A percentile compares a stretch with the other conserved stretches of the same genome.
phyloP scores from a whole-genome alignment of 129 eudicot species.

The Ambrosia artemisiifolia region DNA sequence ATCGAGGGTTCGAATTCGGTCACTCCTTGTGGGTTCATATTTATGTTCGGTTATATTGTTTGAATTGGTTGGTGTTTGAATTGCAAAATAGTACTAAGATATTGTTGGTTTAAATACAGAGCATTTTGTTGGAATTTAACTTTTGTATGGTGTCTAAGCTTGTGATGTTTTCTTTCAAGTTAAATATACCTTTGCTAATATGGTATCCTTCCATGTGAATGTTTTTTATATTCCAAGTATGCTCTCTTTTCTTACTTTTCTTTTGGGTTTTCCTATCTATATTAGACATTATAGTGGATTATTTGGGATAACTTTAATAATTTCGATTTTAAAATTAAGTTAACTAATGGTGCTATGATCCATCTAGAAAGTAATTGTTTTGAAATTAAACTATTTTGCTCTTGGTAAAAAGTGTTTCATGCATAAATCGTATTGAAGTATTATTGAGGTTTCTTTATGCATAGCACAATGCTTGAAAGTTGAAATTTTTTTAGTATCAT shows the following conservation, averaged over 20 bases:
- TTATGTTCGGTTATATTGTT: slow-evolving; percentile 1
- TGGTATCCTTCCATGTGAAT: neutral
- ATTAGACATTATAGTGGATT: neutral
- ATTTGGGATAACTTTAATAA: too few relatives aligned
- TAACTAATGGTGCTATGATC: too few relatives aligned
- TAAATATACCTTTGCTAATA: slow-evolving; percentile 23
- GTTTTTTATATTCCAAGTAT: neutral
- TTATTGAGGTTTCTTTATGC: too few relatives aligned
- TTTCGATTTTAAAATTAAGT: too few relatives aligned
- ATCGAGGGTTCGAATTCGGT: slow-evolving; percentile 33
- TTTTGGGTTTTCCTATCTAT: neutral
- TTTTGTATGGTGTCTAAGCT: slow-evolving; percentile 4
- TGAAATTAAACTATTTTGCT: too few relatives aligned
- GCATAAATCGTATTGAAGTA: too few relatives aligned
- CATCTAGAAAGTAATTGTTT: too few relatives aligned
- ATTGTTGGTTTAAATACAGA: slow-evolving; percentile 5
- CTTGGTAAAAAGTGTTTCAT: too few relatives aligned
- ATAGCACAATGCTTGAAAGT: too few relatives aligned
- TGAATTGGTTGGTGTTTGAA: neutral
- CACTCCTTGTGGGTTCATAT: slow-evolving; percentile 19
- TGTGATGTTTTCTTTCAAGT: slow-evolving; percentile 20
- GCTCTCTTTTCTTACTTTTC: slow-evolving; percentile 9
- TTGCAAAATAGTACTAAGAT: neutral
- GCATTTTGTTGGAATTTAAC: slow-evolving; percentile 14
- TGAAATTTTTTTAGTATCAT: too few relatives aligned